Base-by-base conservation (phyloP, 2,329 filamentous ascomycete species). In the Ceratocystis colombiana region DNA sequence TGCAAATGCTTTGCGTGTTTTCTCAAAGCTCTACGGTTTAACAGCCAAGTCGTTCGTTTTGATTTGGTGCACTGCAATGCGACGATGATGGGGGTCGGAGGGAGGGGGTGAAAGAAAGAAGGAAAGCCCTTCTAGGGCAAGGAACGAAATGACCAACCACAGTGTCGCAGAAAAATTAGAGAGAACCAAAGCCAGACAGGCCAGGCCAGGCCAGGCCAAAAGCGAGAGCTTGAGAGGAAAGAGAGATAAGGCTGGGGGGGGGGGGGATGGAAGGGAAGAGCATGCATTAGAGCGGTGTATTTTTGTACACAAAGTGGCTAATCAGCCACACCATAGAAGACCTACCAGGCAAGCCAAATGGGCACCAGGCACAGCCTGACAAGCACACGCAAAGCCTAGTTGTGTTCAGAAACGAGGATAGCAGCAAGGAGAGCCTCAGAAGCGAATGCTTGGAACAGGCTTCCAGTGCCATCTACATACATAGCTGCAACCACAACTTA, bases 201-300 rank as follows among this genome's bases (percentile, higher is more conserved):
- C 12, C 46, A 8, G 46, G 53, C 25, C 28, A 59, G 53, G 7
- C 25, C 28, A 59, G 53, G 7, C 12, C 15, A 15, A 25, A 25
- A 12, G 50, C 50, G 12, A 28, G 50, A 25, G 5, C 12, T 7
- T 22, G 22, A 15, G 22, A 30, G 22, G 25, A 12, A 12, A 30
- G 22, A 28, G 53, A 33, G 53, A 17, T 59, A 33, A 33, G 17
- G 28, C 25, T 17, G 17, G 53, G 25, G n/a, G 22, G 17, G 15
- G 17, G 6, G 15, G 17, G 22, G 55, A 59, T 7, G 15, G 6
- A 59, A 59, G 30, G 55, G 55, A 37, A 59, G 15, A 25, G 28
- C 55, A 33, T 59, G 55, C 55, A n/a, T 59, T 59, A 28, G 28
- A 59, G 55, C 55, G 28, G 55, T 59, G 55, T 59, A 59, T 59